These are phyloP conservation scores for Pseudogymnoascus sp. DNA, from an alignment of 2,329 filamentous ascomycete genomes.

Conservation along the genomic window DNA sequence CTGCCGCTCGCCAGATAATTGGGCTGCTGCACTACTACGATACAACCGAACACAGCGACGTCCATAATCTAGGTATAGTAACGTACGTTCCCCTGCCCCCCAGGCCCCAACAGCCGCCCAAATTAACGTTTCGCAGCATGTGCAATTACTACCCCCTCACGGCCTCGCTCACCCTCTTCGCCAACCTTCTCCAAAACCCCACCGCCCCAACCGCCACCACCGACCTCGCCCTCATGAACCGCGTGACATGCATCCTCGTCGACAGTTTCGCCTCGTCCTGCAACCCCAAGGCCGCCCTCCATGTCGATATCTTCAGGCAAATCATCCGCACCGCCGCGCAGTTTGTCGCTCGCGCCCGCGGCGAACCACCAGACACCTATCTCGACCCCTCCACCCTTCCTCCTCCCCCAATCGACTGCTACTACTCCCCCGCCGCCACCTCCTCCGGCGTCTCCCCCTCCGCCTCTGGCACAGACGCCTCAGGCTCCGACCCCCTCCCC, in stretches of 20 bases:
- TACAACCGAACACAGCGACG: background rate
- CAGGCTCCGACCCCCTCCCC: background rate
- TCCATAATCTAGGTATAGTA: background rate
- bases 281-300: background rate
- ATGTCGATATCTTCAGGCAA: background rate
- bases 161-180: conserved; percentile 82
- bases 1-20: background rate
- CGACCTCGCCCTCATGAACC: conserved; percentile 79
- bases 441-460: background rate
- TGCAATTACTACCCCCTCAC: conserved; percentile 77
- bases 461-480: background rate
- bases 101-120: background rate
- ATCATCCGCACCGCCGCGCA: background rate
- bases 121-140: background rate
- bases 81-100: background rate
- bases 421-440: background rate
- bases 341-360: conserved; percentile 4
- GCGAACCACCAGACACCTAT: conserved; percentile 21
- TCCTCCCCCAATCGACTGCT: background rate
- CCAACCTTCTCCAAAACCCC: conserved; percentile 89
- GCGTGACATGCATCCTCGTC: conserved; percentile 40
- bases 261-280: background rate
- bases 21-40: conserved; percentile 1
- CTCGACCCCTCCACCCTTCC: background rate
- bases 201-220: conserved; percentile 75